Conservation (phyloP, 2,329 filamentous ascomycete species). For the Exophiala viscosa region DNA sequence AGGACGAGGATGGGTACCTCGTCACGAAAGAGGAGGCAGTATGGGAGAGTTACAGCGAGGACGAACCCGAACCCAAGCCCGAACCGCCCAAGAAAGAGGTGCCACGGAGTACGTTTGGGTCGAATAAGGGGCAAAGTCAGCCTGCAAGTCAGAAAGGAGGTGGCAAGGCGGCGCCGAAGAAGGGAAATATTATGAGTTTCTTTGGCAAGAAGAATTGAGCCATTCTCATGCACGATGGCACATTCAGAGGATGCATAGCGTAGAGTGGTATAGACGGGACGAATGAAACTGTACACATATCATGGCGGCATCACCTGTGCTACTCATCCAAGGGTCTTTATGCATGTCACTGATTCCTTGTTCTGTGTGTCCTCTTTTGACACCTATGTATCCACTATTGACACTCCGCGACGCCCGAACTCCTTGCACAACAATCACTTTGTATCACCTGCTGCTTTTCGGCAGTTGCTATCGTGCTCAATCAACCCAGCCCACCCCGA, state of each 20-base stretch:
- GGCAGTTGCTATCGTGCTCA: neutral
- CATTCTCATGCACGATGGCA: neutral
- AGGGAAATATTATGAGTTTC: constrained; percentile 82
- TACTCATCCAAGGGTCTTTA: no score
- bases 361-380: no score
- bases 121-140: constrained; percentile 50
- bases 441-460: neutral
- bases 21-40: constrained; percentile 79
- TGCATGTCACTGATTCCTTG: no score
- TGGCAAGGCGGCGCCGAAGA: constrained; percentile 36
- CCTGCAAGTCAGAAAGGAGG: constrained; percentile 20
- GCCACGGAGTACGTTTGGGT: constrained; percentile 38
- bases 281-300: no score
- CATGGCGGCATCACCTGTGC: no score
- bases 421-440: no score
- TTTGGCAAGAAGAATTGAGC: constrained; percentile 67
- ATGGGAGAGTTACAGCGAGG: constrained; percentile 94
- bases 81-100: constrained; percentile 14
- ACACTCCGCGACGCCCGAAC: no score
- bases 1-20: constrained; percentile 86
- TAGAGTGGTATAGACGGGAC: neutral
- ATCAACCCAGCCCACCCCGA: constrained; percentile 24
- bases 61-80: constrained; percentile 61
- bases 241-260: neutral
- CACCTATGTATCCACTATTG: no score